Base-by-base conservation (phyloP, 768 basidiomycete species). In the Mycena epipterygia region DNA sequence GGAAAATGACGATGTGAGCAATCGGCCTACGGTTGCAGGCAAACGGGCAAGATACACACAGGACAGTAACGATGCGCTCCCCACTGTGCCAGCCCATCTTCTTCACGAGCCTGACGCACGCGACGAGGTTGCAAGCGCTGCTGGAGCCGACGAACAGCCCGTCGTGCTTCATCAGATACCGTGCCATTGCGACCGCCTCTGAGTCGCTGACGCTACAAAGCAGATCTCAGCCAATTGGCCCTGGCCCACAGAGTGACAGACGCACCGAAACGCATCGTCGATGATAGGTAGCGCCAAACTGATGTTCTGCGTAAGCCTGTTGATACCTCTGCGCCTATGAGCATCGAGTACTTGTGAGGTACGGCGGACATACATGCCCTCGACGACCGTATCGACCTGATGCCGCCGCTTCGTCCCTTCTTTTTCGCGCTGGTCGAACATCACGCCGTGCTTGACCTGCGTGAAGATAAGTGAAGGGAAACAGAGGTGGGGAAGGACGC, bases 371-470 rank as follows among this genome's bases (percentile, higher is more conserved):
- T 74, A 93, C 93, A 96, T 95, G 67, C 95, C 94, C 81, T 95
- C 95, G n/a, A 98, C 95, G 21, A 98, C 90, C 0, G 96, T 97
- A 76, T 99, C 97, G 17, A 98, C 95, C 80, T 97, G 96, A 78
- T 97, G 95, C 67, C 97, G 85, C 75, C 98, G 82, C 76, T 95
- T 96, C 12, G 92, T 97, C 7, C 98, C 97, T 82, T 99, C 97
- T 44, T 90, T 91, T 83, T 99, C 97, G 72, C 88, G 94, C n/a
- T 81, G 85, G 77, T 97, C 94, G 76, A 92, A 99, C 96, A 99
- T 95, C 9, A 98, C 98, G 6, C 95, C 96, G 73, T 91, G 88
- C 82, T 94, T 95, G 61, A 98, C 89, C 92, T 94, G 41, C 5
- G 63, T 5, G 4, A 16, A 14, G 9, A 69, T 37, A 33, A 19